phyloP scores from a whole-genome alignment of 257 asterid genomes.

The Linderniella brevidens region DNA sequence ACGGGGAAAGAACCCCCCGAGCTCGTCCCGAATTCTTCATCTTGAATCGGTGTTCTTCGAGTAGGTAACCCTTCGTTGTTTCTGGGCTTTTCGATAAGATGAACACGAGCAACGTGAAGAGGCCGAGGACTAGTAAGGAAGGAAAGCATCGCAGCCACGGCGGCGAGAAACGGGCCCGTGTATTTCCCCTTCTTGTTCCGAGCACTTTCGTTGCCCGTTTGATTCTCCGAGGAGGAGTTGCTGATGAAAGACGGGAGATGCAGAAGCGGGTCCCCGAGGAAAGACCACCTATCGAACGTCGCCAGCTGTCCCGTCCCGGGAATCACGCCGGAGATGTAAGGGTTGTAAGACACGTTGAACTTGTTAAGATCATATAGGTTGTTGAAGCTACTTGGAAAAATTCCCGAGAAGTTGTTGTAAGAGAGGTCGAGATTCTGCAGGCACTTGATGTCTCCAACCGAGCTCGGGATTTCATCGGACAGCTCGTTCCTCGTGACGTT shows the following conservation, averaged over 20 bases:
- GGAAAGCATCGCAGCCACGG: constrained; percentile 33
- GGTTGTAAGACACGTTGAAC: constrained; percentile 82
- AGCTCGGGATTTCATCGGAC: constrained; percentile 48
- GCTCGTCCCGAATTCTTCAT: constrained; percentile 25
- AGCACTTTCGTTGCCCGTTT: background rate
- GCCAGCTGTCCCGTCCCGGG: constrained; percentile 62
- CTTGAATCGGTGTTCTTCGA: constrained; percentile 27
- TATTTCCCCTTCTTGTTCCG: constrained; percentile 1
- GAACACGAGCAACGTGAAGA: constrained; percentile 39
- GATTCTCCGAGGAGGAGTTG: constrained; percentile 10
- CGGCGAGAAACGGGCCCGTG: constrained; percentile 25
- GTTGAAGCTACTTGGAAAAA: constrained; percentile 42
- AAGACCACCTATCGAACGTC: constrained; percentile 67
- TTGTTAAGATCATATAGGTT: constrained; percentile 43
- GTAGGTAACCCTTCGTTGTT: constrained; percentile 22
- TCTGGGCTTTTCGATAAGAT: constrained; percentile 34
- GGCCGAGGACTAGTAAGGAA: constrained; percentile 45
- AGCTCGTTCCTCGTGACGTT: constrained; percentile 42
- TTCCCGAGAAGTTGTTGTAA: constrained; percentile 63
- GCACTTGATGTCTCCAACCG: constrained; percentile 61
- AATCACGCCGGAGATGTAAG: constrained; percentile 37
- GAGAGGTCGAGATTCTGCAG: constrained; percentile 60
- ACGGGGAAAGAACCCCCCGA: constrained; percentile 55
- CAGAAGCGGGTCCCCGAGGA: constrained; percentile 51
- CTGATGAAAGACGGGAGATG: constrained; percentile 49